phyloP scores from a whole-genome alignment of 345 rosid genomes.

The Eucalyptus virginea region DNA sequence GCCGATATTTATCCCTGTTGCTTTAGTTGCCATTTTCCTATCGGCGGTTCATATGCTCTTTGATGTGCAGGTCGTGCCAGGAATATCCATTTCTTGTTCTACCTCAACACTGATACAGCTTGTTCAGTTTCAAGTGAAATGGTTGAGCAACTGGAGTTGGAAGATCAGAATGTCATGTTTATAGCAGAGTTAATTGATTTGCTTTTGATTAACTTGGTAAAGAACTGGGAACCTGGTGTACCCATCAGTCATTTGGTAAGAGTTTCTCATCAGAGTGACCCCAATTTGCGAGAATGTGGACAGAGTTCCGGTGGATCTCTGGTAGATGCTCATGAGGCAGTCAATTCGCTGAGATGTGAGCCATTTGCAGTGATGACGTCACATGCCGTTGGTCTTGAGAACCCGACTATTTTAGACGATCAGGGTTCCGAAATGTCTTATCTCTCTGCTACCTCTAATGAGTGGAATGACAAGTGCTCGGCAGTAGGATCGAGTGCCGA shows the following conservation, averaged over 20 bases:
- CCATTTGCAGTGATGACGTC: neutral
- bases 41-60: neutral
- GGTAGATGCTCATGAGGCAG: slow-evolving; percentile 6
- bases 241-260: slow-evolving; percentile 25
- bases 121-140: slow-evolving; percentile 78
- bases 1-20: neutral
- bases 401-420: slow-evolving; percentile 3
- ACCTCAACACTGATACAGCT: slow-evolving; percentile 71
- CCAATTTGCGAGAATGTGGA: slow-evolving; percentile 1
- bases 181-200: slow-evolving; percentile 78
- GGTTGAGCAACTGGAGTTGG: slow-evolving; percentile 86
- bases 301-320: slow-evolving; percentile 4
- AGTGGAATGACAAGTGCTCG: slow-evolving; percentile 11
- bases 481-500: neutral
- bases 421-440: slow-evolving; percentile 21
- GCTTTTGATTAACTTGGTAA: slow-evolving; percentile 46
- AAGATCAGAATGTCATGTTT: slow-evolving; percentile 52
- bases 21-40: neutral
- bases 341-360: neutral
- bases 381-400: neutral
- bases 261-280: slow-evolving; percentile 7
- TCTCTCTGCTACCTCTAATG: slow-evolving; percentile 28
- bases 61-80: slow-evolving; percentile 51
- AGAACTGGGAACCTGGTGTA: slow-evolving; percentile 40
- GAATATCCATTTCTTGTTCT: slow-evolving; percentile 75